Percentiles rank a stretch among this genome's conserved stretches.
These are phyloP conservation scores for Combretum micranthum DNA, from an alignment of 345 rosid genomes.

Conservation along the genomic window DNA sequence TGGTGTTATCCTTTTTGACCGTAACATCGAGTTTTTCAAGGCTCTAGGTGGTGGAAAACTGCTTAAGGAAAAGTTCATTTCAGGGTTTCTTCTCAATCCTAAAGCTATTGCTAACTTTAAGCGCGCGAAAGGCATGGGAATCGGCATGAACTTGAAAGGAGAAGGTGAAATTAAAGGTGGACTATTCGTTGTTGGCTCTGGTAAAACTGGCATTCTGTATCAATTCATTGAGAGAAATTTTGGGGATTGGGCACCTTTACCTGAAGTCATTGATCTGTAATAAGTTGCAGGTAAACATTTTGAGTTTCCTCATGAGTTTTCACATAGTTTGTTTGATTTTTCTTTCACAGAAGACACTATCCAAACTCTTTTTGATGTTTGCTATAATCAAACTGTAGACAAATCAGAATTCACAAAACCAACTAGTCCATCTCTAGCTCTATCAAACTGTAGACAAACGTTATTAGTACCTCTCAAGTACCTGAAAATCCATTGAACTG, in stretches of 20 bases:
- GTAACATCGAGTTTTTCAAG: slow-evolving; percentile 49
- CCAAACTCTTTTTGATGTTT: too few species aligned
- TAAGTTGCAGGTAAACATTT: slow-evolving; percentile 37
- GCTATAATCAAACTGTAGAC: too few species aligned
- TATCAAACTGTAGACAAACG: too few species aligned
- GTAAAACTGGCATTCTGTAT: slow-evolving; percentile 49
- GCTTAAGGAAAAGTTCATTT: slow-evolving; percentile 50
- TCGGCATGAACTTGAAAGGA: slow-evolving; percentile 47
- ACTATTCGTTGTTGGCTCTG: slow-evolving; percentile 42
- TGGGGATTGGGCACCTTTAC: slow-evolving; percentile 63
- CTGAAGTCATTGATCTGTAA: slow-evolving; percentile 49
- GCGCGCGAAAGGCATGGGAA: slow-evolving; percentile 47
- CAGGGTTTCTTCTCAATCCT: slow-evolving; percentile 59
- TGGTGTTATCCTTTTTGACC: slow-evolving; percentile 39
- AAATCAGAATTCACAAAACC: too few species aligned
- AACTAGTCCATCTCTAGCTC: too few species aligned
- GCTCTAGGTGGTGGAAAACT: slow-evolving; percentile 61
- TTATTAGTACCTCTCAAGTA: too few species aligned
- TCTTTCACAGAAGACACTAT: neutral
- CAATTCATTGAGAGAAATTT: slow-evolving; percentile 65
- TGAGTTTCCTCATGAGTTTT: too few species aligned
- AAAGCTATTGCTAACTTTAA: slow-evolving; percentile 58
- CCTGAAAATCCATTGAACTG: too few species aligned
- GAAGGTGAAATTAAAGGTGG: slow-evolving; percentile 64
- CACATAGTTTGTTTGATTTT: too few species aligned